Evolutionary conservation across 148 eudicot genomes (phyloP).

Genomic region (Hydrangea macrophylla): DNA sequence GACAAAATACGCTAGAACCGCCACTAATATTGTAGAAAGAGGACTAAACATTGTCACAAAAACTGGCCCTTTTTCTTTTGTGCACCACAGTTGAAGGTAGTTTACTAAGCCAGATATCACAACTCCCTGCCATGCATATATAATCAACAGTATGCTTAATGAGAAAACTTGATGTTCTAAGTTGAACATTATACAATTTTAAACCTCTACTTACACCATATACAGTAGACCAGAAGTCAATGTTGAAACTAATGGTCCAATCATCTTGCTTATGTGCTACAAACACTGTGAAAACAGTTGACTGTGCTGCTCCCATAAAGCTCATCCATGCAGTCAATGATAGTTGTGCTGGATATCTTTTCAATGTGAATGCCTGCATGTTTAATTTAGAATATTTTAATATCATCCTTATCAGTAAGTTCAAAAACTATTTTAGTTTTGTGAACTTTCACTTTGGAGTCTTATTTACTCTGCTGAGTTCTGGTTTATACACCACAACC

Average conservation of each 20-base stretch:
- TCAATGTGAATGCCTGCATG: conserved; percentile 61
- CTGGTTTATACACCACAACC: no score
- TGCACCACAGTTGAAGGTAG: conserved; percentile 66
- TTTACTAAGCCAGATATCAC: conserved; percentile 53
- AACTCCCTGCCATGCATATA: conserved; percentile 47
- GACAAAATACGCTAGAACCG: conserved; percentile 56
- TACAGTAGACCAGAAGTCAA: conserved; percentile 71
- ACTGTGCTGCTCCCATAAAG: conserved; percentile 69
- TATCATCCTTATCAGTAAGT: no score
- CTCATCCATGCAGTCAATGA: conserved; percentile 75
- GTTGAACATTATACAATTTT: neutral
- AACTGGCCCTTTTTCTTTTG: conserved; percentile 65
- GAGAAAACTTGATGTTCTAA: neutral
- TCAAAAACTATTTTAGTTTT: no score
- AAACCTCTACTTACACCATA: conserved; percentile 42
- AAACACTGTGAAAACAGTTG: conserved; percentile 51
- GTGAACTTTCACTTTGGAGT: no score
- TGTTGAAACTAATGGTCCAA: conserved; percentile 67
- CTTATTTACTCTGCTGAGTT: no score
- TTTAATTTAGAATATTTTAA: no score
- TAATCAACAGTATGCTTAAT: neutral
- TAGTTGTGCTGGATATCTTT: conserved; percentile 70
- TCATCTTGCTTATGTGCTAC: conserved; percentile 41
- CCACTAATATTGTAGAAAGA: conserved; percentile 50
- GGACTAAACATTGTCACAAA: conserved; percentile 80